Evolutionary conservation across 805 yeast genomes (phyloP), one percentile per base, ranked within the genome.

Genomic region (Barnettozyma californica): DNA sequence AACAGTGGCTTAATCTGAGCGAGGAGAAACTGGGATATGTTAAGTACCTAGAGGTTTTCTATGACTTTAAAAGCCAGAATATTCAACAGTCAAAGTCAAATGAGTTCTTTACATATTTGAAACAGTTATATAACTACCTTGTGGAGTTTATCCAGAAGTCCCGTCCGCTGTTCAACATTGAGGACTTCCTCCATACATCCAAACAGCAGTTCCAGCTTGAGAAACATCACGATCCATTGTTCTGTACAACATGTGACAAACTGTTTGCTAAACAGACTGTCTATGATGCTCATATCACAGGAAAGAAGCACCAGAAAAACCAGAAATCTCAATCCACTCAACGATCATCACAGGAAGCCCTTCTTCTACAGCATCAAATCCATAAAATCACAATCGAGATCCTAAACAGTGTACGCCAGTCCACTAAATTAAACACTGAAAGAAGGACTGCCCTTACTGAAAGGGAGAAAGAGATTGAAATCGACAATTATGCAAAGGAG

Each of bases 221-320:
- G 41, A 18, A 44, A 3, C 60, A 50, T 5, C 44, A 57, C n/a
- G 51, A 54, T 2, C 66, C 64, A 23, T 50, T 77, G 1, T 84
- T 64, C 54, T 92, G 97, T 61, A 53, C 64, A 5, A 73, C 76
- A 0, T 92, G 97, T 61, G 71, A 76, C 26, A 84, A 79, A 58
- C 48, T 58, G 18, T 90, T 87, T 61, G 68, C 85, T 13, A 83
- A 84, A 45, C 68, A 68, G 25, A 67, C 89, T 0, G 94, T 87
- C 0, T 90, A 71, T 60, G 65, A 75, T 4, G 81, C 77, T 3
- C 97, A 92, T 70, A 64, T 88, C 23, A 51, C 58, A 1, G 95
- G 96, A 1, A 87, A 85, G 61, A 83, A 83, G 56, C 97, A 92
- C 61, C 67, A 73, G 48, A 83, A 80, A 55, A 79, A 79, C 54